Evolutionary conservation across 495 filamentous ascomycete species (phyloP).

Genomic region (Penicillium mononematosum): DNA sequence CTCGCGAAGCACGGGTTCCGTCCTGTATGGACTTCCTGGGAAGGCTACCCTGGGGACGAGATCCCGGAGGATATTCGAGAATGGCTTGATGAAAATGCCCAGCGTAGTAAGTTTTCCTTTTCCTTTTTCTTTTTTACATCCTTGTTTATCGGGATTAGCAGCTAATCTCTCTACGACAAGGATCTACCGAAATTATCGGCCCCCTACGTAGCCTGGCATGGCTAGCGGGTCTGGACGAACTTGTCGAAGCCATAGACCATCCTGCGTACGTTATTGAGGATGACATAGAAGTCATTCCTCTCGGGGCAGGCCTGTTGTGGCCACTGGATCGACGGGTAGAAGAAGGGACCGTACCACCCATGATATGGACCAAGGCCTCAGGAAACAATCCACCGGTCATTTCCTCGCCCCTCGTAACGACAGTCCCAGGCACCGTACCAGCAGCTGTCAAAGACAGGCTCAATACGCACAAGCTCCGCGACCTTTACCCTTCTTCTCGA

Average conservation of each 20-base stretch:
- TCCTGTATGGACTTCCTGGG: neutral
- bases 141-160: neutral
- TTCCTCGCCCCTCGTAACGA: too few species aligned
- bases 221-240: neutral
- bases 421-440: too few species aligned
- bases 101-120: neutral
- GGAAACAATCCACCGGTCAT: neutral
- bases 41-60: neutral
- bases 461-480: too few species aligned
- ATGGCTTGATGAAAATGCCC: neutral
- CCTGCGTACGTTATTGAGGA: neutral
- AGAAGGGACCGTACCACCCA: neutral
- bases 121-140: too few species aligned
- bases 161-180: neutral
- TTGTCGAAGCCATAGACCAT: neutral
- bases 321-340: neutral
- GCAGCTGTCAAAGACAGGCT: too few species aligned
- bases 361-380: neutral
- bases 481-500: too few species aligned
- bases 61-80: neutral
- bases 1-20: neutral
- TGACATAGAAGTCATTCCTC: neutral
- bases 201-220: neutral
- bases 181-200: neutral
- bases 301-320: neutral